These are phyloP conservation scores for Kazachstania africana DNA, from an alignment of 805 yeast species.

Conservation along the genomic window DNA sequence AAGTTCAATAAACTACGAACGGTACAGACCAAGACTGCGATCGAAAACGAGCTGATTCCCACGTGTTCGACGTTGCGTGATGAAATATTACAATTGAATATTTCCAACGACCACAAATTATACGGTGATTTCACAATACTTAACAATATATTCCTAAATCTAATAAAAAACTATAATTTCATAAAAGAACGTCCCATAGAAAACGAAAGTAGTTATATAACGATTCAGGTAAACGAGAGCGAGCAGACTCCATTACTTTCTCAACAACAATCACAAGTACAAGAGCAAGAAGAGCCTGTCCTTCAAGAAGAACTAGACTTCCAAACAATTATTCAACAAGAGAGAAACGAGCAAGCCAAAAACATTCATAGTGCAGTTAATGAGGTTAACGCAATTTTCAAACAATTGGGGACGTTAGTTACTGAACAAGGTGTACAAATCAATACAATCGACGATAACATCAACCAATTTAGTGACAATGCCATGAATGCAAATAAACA, in stretches of 20 bases:
- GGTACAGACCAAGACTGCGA: too few species aligned
- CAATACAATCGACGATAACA: constrained; percentile 74
- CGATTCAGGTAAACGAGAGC: too few species aligned
- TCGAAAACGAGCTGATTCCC: too few species aligned
- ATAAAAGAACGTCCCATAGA: too few species aligned
- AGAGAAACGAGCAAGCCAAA: constrained; percentile 60
- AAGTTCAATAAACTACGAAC: too few species aligned
- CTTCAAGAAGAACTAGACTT: constrained; percentile 46
- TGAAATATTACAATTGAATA: too few species aligned
- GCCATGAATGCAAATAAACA: constrained; percentile 63
- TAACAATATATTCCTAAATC: too few species aligned
- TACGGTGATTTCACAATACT: too few species aligned
- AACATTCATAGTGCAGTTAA: constrained; percentile 67
- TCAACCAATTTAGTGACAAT: constrained; percentile 49
- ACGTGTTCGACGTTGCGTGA: too few species aligned
- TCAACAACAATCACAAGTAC: constrained; percentile 22
- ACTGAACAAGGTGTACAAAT: constrained; percentile 77
- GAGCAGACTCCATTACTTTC: constrained; percentile 14
- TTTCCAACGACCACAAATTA: too few species aligned
- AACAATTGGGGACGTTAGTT: constrained; percentile 67
- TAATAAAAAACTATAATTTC: too few species aligned
- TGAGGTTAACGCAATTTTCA: constrained; percentile 78
- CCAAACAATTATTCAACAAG: constrained; percentile 53
- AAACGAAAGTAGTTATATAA: too few species aligned
- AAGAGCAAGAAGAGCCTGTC: constrained; percentile 27